Evolutionary conservation across 768 basidiomycete genomes (phyloP).

Genomic region (Suillus luteus): DNA sequence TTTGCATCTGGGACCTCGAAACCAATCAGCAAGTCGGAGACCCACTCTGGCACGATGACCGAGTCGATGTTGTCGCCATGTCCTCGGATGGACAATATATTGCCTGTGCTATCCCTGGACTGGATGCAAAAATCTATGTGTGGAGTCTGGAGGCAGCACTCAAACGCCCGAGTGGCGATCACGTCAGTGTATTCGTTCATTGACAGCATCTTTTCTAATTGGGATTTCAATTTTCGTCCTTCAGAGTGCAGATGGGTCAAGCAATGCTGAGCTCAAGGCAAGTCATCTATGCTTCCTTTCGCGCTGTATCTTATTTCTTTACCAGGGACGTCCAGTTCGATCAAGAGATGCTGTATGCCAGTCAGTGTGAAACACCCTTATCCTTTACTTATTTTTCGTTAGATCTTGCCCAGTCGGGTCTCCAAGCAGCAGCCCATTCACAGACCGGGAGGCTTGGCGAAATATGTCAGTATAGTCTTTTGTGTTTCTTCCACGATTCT

Average conservation of each 20-base stretch:
- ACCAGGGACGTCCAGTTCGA: not conserved
- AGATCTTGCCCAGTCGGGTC: not conserved
- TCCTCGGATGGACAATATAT: conserved; percentile 80
- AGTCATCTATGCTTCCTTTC: not conserved
- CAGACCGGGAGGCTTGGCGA: not conserved
- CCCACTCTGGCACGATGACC: conserved; percentile 73
- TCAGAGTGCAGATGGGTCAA: not conserved
- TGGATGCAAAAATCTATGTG: conserved; percentile 71
- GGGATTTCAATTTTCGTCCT: not conserved
- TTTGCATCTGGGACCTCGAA: conserved; percentile 6
- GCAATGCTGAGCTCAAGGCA: not conserved
- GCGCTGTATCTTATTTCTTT: not conserved
- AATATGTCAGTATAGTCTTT: not conserved
- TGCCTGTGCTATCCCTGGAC: conserved; percentile 56
- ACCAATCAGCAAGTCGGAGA: conserved; percentile 22
- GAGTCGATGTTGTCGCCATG: conserved; percentile 47
- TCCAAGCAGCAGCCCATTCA: not conserved
- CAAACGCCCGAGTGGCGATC: not conserved
- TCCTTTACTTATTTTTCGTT: not conserved
- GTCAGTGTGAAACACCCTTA: not conserved
- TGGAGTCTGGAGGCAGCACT: conserved; percentile 66
- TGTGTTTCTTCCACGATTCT: not conserved
- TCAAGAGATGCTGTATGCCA: not conserved
- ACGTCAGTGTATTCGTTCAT: not conserved
- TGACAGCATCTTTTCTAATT: not conserved